These are phyloP conservation scores for Podila clonocystis DNA, from an alignment of 192 early-diverging fungal species.

Conservation along the genomic window DNA sequence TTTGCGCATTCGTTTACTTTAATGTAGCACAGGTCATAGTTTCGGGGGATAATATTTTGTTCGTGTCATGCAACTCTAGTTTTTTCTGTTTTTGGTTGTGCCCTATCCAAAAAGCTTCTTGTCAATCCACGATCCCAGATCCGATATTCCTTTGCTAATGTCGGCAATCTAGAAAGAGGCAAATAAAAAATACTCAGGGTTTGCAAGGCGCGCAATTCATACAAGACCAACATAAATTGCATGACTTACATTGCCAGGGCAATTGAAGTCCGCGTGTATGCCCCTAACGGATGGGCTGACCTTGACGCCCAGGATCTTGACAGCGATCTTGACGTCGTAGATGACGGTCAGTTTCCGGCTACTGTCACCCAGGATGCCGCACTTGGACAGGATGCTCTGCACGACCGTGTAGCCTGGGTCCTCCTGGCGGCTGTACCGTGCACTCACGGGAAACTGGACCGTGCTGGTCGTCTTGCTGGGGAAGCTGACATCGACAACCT, in stretches of 20 bases:
- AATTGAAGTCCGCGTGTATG: slow-evolving; percentile 5
- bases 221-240: background rate
- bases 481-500: slow-evolving; percentile 8
- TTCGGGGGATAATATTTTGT: no score
- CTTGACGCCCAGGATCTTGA: slow-evolving; percentile 26
- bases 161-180: slow-evolving; percentile 4
- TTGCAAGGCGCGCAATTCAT: background rate
- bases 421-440: slow-evolving; percentile 13
- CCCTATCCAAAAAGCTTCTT: no score
- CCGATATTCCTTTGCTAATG: slow-evolving; percentile 17
- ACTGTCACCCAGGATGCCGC: slow-evolving; percentile 20
- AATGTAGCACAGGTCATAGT: no score
- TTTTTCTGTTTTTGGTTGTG: no score
- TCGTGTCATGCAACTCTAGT: no score
- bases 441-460: slow-evolving; percentile 20
- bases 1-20: no score
- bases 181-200: background rate
- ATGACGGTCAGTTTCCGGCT: slow-evolving; percentile 12
- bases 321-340: slow-evolving; percentile 23
- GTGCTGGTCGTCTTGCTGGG: slow-evolving; percentile 16
- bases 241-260: slow-evolving; percentile 35
- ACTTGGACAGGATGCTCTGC: slow-evolving; percentile 12
- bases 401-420: slow-evolving; percentile 38
- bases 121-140: background rate
- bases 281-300: slow-evolving; percentile 14